Percentiles rank a stretch among this genome's conserved stretches.
phyloP scores from a whole-genome alignment of 2,329 filamentous ascomycete species.

The Penicillium corylophilum region DNA sequence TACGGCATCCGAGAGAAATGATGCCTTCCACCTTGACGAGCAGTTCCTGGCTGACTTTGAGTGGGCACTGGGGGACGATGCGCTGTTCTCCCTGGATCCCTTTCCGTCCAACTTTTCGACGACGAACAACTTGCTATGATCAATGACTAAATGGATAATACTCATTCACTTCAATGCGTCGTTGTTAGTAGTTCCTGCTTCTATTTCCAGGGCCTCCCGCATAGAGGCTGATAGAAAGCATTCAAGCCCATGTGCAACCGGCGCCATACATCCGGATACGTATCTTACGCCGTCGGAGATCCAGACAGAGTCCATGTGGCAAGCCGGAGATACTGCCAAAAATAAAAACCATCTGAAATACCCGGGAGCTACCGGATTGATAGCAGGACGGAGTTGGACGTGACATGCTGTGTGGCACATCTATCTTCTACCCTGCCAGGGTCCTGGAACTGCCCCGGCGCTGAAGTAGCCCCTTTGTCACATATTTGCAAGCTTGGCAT shows the following conservation, averaged over 20 bases:
- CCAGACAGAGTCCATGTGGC: background rate
- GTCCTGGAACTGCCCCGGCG: background rate
- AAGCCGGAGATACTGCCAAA: background rate
- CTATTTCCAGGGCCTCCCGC: background rate
- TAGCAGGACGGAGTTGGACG: background rate
- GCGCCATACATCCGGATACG: background rate
- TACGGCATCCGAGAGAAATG: conserved; percentile 13
- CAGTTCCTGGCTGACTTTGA: conserved; percentile 41
- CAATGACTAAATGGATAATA: too few relatives aligned
- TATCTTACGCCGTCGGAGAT: background rate
- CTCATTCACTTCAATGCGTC: background rate
- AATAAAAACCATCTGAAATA: background rate
- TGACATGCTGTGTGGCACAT: background rate
- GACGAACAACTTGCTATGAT: conserved; percentile 13
- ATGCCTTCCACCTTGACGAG: conserved; percentile 33
- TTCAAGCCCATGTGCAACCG: background rate
- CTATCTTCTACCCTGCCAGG: background rate
- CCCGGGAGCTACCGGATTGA: background rate
- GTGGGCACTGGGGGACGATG: conserved; percentile 37
- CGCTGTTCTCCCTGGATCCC: conserved; percentile 27
- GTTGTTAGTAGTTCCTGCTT: background rate
- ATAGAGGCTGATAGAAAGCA: background rate
- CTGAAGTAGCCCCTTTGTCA: too few relatives aligned
- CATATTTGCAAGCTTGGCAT: background rate
- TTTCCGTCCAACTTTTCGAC: conserved; percentile 24